Conservation (phyloP, 768 basidiomycete species). For the Hemileccinum impolitum region DNA sequence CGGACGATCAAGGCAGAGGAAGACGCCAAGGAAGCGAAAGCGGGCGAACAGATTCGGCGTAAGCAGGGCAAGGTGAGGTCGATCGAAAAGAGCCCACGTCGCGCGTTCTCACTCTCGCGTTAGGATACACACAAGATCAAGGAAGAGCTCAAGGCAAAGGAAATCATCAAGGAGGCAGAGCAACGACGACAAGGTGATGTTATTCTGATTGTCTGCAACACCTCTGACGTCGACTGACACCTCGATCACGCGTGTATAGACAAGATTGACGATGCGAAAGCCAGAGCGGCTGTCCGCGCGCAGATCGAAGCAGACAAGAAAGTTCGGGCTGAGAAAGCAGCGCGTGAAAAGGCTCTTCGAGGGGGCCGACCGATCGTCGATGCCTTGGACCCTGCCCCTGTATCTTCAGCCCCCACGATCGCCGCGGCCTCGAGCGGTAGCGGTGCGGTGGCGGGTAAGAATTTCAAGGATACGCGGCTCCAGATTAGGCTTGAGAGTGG, state of each 20-base stretch:
- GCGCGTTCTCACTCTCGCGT: not conserved
- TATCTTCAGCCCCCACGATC: constrained; percentile 23
- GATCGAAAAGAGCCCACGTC: no score
- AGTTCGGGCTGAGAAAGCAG: constrained; percentile 81
- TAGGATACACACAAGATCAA: constrained; percentile 71
- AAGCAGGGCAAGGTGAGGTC: constrained; percentile 69
- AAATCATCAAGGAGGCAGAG: constrained; percentile 80
- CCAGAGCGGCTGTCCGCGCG: constrained; percentile 81
- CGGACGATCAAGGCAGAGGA: constrained; percentile 66
- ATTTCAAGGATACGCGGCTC: constrained; percentile 83
- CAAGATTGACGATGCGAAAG: constrained; percentile 85
- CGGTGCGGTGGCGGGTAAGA: constrained; percentile 51
- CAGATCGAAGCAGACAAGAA: constrained; percentile 95
- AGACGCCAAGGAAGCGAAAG: constrained; percentile 69
- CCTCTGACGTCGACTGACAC: no score
- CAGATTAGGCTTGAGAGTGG: constrained; percentile 87
- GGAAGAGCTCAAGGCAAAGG: constrained; percentile 76
- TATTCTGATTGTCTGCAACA: not conserved
- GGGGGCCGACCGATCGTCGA: constrained; percentile 61
- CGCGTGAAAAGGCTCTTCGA: constrained; percentile 86
- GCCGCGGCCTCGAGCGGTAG: constrained; percentile 33
- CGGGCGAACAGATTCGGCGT: constrained; percentile 75
- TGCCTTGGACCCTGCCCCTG: constrained; percentile 27
- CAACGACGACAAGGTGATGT: constrained; percentile 70
- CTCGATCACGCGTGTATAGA: constrained; percentile 43